Percentiles rank a stretch among this genome's conserved stretches.
Conservation (phyloP, 306 rosid genomes). For the Malus asiatica region DNA sequence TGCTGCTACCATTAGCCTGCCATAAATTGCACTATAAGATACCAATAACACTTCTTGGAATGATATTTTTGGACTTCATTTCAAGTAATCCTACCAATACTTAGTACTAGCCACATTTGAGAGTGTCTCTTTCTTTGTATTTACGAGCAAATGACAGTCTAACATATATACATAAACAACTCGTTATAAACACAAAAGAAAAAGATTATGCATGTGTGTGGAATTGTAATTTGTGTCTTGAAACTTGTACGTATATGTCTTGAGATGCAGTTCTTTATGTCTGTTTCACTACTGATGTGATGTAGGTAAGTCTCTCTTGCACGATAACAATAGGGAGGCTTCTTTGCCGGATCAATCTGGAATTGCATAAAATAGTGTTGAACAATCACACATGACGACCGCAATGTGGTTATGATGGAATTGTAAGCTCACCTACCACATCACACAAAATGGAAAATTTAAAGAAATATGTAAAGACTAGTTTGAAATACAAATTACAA, state of each 20-base stretch:
- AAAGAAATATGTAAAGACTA: background rate
- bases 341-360: slow-evolving; percentile 2
- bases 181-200: background rate
- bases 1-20: slow-evolving; percentile 9
- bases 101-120: background rate
- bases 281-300: background rate
- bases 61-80: slow-evolving; percentile 44
- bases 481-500: background rate
- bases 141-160: background rate
- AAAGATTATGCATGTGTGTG: background rate
- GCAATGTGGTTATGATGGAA: background rate
- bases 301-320: too few species aligned
- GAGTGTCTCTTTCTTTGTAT: background rate
- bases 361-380: background rate
- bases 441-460: background rate
- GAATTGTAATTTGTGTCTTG: background rate
- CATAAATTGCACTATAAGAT: slow-evolving; percentile 32
- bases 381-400: slow-evolving; percentile 1
- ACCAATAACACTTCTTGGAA: slow-evolving; percentile 16
- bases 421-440: background rate
- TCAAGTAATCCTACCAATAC: slow-evolving; percentile 32
- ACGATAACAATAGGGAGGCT: background rate
- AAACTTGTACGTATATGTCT: too few species aligned
- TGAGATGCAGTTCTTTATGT: background rate
- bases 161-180: too few species aligned